These are phyloP conservation scores for Pythium plurisporium DNA, from an alignment of 352 stramenopile genomes.

Conservation along the genomic window DNA sequence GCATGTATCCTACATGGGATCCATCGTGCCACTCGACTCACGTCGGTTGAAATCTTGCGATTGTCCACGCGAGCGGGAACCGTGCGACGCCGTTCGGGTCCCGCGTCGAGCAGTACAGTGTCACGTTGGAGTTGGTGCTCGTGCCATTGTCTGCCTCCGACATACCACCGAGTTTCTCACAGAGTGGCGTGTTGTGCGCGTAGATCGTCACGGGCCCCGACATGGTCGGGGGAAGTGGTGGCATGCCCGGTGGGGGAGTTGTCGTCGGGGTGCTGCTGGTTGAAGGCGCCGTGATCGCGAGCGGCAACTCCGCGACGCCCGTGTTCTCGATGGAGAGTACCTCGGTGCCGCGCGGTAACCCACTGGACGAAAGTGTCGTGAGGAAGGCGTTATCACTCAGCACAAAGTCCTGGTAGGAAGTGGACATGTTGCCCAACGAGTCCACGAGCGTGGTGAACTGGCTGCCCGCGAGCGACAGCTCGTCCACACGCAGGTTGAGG, in stretches of 20 bases:
- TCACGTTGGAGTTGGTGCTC: neutral
- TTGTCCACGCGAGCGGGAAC: slow-evolving; percentile 27
- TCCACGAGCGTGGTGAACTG: neutral
- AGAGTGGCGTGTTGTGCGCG: slow-evolving; percentile 34
- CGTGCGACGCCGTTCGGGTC: slow-evolving; percentile 26
- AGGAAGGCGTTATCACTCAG: slow-evolving; percentile 17
- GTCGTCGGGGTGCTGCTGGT: neutral
- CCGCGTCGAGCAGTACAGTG: slow-evolving; percentile 22
- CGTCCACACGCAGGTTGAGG: neutral
- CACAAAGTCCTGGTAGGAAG: slow-evolving; percentile 6
- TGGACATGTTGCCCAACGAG: neutral
- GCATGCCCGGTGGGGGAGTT: neutral
- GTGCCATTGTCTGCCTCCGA: slow-evolving; percentile 3
- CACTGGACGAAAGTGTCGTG: slow-evolving; percentile 1
- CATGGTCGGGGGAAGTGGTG: no score
- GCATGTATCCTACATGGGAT: no score
- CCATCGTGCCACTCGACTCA: no score
- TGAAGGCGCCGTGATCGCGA: neutral
- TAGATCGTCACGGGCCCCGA: slow-evolving; percentile 16
- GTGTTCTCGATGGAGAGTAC: slow-evolving; percentile 32
- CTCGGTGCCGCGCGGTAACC: neutral
- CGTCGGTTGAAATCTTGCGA: slow-evolving; percentile 14
- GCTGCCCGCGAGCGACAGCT: slow-evolving; percentile 19
- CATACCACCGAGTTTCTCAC: slow-evolving; percentile 5
- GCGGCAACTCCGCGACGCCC: slow-evolving; percentile 13